A percentile compares a stretch with the other conserved stretches of the same genome.
These are phyloP conservation scores for Arxiozyma telluris DNA, from an alignment of 1,139 yeast species.

Conservation along the genomic window DNA sequence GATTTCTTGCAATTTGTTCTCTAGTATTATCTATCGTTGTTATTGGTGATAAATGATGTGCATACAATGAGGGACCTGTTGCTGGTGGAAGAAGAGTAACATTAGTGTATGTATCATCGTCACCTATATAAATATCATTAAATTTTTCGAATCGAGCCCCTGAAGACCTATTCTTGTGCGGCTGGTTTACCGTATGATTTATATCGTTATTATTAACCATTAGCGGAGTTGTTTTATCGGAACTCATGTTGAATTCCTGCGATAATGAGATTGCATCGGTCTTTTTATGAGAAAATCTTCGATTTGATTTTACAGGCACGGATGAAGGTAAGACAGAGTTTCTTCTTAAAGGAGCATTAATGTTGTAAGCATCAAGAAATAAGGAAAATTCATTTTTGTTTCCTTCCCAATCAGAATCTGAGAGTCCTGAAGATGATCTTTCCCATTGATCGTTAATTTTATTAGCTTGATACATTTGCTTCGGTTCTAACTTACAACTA, in stretches of 20 bases:
- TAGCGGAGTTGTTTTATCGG: not conserved
- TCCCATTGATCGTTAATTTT: not conserved
- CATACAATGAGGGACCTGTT: constrained; percentile 5
- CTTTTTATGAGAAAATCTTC: constrained; percentile 6
- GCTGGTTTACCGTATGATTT: not conserved
- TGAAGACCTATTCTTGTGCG: not conserved
- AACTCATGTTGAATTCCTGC: constrained; percentile 2
- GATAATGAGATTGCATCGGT: constrained; percentile 10
- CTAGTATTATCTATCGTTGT: constrained; percentile 19
- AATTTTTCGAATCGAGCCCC: not conserved
- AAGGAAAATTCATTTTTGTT: not conserved
- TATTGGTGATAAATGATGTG: constrained; percentile 12
- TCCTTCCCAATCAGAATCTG: not conserved
- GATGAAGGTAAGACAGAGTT: not conserved
- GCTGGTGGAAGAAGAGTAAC: not conserved
- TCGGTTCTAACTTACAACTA: constrained; percentile 1
- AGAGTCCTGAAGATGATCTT: not conserved
- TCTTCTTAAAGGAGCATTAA: not conserved
- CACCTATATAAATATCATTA: constrained; percentile 1
- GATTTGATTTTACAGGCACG: not conserved
- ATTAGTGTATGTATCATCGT: not conserved
- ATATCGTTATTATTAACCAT: not conserved
- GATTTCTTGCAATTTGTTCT: constrained; percentile 25
- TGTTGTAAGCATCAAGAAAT: no score
- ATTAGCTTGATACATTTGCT: not conserved